Percentiles rank a stretch among this genome's conserved stretches.
These are phyloP conservation scores for Psilocybe azurescens DNA, from an alignment of 768 basidiomycete genomes.

Conservation along the genomic window DNA sequence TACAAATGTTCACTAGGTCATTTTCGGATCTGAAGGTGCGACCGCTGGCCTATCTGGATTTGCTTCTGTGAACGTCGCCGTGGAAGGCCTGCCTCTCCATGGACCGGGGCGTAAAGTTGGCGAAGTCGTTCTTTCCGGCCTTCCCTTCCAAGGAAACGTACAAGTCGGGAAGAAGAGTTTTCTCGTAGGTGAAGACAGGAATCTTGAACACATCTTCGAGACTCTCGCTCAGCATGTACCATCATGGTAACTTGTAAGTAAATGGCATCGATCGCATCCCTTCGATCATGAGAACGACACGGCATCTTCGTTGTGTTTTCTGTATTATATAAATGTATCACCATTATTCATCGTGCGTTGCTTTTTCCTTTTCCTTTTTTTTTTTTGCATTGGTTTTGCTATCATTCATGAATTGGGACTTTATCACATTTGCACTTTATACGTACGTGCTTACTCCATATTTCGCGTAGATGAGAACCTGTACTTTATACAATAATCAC, in stretches of 20 bases:
- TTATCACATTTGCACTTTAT: neutral
- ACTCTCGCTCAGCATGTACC: neutral
- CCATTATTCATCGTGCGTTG: no score
- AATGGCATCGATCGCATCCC: neutral
- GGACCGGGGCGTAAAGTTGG: constrained; percentile 25
- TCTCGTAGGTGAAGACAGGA: neutral
- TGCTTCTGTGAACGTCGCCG: constrained; percentile 61
- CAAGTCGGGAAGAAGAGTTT: constrained; percentile 63
- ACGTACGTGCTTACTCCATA: neutral
- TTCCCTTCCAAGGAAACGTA: constrained; percentile 74
- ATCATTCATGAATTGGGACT: neutral
- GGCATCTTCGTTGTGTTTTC: no score
- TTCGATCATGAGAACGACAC: neutral
- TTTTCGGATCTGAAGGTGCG: constrained; percentile 69
- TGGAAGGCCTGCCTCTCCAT: constrained; percentile 64
- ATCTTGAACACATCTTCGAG: neutral
- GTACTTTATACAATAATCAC: neutral
- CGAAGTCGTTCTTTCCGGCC: constrained; percentile 62
- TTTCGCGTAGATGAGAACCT: neutral
- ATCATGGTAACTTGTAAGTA: neutral
- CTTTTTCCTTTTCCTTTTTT: neutral
- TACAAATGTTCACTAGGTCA: constrained; percentile 47
- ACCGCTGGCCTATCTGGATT: constrained; percentile 70
- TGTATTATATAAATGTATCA: no score
- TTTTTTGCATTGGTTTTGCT: neutral